These are phyloP conservation scores for Citrus australasica DNA, from an alignment of 345 rosid genomes.

Conservation along the genomic window DNA sequence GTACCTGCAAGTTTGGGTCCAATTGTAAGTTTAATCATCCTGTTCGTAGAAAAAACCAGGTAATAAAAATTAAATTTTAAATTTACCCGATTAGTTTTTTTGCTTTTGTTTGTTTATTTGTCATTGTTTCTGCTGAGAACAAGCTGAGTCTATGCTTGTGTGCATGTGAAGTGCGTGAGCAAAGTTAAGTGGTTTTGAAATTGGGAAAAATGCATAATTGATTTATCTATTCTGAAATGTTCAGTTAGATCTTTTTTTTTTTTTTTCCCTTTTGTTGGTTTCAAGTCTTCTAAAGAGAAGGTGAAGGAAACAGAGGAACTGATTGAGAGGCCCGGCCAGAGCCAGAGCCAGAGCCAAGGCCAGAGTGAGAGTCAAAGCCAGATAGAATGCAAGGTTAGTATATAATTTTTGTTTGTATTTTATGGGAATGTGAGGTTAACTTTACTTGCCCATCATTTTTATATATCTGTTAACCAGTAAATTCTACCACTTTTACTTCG, in stretches of 20 bases:
- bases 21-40: constrained; percentile 95
- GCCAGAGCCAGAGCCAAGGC: constrained; percentile 42
- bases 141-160: neutral
- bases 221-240: neutral
- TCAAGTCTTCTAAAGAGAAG: constrained; percentile 63
- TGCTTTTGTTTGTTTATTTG: neutral
- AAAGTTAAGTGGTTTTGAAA: neutral
- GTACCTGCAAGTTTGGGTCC: constrained; percentile 79
- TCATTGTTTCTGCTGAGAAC: neutral
- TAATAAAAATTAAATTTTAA: constrained; percentile 7
- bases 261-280: neutral
- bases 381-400: constrained; percentile 86
- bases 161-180: neutral
- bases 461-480: neutral
- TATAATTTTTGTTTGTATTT: neutral
- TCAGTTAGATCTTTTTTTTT: neutral
- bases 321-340: constrained; percentile 42
- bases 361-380: constrained; percentile 42
- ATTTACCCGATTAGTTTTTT: neutral
- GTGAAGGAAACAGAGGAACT: constrained; percentile 59
- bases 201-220: neutral
- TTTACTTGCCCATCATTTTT: neutral
- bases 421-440: neutral
- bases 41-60: constrained; percentile 51
- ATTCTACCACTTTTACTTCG: neutral